These are phyloP conservation scores for Tolypocladium inflatum DNA, from an alignment of 2,329 filamentous ascomycete species.

Conservation along the genomic window DNA sequence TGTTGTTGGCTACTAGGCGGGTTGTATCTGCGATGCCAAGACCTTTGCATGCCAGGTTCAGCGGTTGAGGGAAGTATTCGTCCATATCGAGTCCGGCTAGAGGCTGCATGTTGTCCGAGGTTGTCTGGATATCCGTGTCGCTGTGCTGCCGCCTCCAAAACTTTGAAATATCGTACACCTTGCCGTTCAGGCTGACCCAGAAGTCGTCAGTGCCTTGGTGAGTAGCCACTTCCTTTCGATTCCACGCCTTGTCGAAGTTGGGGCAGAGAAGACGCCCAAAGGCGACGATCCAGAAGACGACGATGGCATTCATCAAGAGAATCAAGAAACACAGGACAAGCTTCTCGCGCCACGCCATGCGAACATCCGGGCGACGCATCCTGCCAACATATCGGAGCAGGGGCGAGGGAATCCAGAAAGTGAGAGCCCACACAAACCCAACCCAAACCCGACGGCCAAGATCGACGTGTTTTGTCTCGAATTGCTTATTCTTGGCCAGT, in stretches of 20 bases:
- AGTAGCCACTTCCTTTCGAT: conserved; percentile 53
- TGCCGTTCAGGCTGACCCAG: conserved; percentile 79
- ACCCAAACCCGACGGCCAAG: conserved; percentile 68
- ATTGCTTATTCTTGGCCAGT: conserved; percentile 63
- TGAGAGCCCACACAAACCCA: conserved; percentile 71
- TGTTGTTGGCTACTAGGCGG: conserved; percentile 54
- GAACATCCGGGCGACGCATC: conserved; percentile 95
- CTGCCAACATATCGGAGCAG: conserved; percentile 71
- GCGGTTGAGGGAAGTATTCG: conserved; percentile 74
- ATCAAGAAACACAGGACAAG: conserved; percentile 76
- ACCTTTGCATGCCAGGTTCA: conserved; percentile 64
- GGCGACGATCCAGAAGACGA: conserved; percentile 87
- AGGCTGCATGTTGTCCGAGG: conserved; percentile 57
- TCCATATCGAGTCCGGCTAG: conserved; percentile 74
- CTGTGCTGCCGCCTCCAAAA: conserved; percentile 85
- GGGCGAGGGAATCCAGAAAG: conserved; percentile 91
- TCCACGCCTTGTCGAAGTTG: conserved; percentile 86
- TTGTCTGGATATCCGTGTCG: conserved; percentile 54
- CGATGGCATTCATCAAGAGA: conserved; percentile 64
- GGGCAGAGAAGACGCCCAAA: conserved; percentile 84
- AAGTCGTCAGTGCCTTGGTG: conserved; percentile 70
- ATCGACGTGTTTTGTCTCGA: conserved; percentile 60
- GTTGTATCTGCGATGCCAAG: conserved; percentile 53
- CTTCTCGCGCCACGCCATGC: conserved; percentile 97
- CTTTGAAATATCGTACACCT: conserved; percentile 84